Base-by-base conservation (phyloP, 2,329 filamentous ascomycete genomes). In the Zymoseptoria tritici region DNA sequence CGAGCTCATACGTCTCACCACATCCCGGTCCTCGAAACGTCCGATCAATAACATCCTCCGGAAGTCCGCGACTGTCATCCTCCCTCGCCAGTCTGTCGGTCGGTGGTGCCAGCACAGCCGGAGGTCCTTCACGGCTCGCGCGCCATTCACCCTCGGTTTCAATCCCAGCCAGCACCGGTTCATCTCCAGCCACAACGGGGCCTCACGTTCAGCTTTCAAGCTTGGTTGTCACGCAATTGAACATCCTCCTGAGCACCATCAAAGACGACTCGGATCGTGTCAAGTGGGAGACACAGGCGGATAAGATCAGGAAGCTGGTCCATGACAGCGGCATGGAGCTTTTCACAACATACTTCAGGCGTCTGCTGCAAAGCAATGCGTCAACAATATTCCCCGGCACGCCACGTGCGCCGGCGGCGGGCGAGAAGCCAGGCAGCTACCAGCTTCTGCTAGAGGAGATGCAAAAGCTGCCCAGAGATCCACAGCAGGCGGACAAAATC, bases 321-420 rank as follows among this genome's bases (percentile, higher is more conserved):
- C 88, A 96, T 85, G 92, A 93, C 71, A 88, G 96, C 91, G 92
- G 92, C 73, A 99, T 99, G 93, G 95, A 99, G 82, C 91, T 97
- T 73, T 97, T 92, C 75, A 87, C 90, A 62, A 95, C 92, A 80
- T 97, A 94, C 77, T 96, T 99, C 77, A 87, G 91, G 76, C 90
- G 93, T 77, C 82, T 97, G 74, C 85, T 99, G 72, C 89, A 88
- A 76, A 87, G 88, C 78, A 97, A 97, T 85, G 91, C 92, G 70
- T 80, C 87, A 64, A 88, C 94, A 71, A 94, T 99, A 74, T 97
- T 97, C 73, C 87, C 91, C 56, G 86, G 88, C 64, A 80, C 87
- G 57, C 89, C 85, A 69, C 84, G 91, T 76, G 83, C 85, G 58
- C 63, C 69, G 52, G 61, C 65, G 51, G 58, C 64, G 21, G 62